phyloP scores from a whole-genome alignment of 192 early-diverging fungal genomes.

The Rhizoclosmatium globosum region DNA sequence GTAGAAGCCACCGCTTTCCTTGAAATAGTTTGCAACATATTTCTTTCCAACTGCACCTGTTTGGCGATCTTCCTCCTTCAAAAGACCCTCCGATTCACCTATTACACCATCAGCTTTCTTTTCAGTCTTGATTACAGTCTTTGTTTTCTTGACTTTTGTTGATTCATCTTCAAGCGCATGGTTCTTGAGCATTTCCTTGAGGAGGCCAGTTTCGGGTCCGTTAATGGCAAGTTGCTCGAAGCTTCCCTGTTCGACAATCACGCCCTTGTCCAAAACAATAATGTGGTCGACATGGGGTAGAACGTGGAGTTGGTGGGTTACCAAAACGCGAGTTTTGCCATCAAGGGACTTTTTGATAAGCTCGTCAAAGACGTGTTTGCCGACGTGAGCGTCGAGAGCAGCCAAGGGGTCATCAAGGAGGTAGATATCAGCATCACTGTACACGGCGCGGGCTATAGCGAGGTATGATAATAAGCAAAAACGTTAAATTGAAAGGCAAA shows the following conservation, averaged over 20 bases:
- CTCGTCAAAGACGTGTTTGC: slow-evolving; percentile 64
- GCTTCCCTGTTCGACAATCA: slow-evolving; percentile 66
- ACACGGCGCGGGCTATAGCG: slow-evolving; percentile 71
- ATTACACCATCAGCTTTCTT: background rate
- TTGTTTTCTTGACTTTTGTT: background rate
- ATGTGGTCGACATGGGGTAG: slow-evolving; percentile 76
- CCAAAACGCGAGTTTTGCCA: slow-evolving; percentile 78
- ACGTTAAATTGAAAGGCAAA: background rate
- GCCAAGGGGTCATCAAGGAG: slow-evolving; percentile 59
- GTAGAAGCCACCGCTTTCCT: too few relatives aligned
- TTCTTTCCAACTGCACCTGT: too few relatives aligned
- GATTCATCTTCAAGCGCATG: background rate
- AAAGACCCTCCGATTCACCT: background rate
- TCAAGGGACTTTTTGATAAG: slow-evolving; percentile 58
- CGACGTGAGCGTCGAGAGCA: slow-evolving; percentile 63
- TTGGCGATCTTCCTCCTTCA: slow-evolving; percentile 17
- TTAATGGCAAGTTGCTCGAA: slow-evolving; percentile 55
- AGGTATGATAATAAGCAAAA: background rate
- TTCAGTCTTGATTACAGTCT: background rate
- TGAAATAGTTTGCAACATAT: too few relatives aligned
- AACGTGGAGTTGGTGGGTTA: slow-evolving; percentile 79
- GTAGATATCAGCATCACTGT: slow-evolving; percentile 60
- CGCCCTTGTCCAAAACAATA: slow-evolving; percentile 71
- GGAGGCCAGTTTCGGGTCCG: slow-evolving; percentile 47
- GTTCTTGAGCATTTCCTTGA: background rate